phyloP scores from a whole-genome alignment of 306 rosid species.

The Cicer bijugum region DNA sequence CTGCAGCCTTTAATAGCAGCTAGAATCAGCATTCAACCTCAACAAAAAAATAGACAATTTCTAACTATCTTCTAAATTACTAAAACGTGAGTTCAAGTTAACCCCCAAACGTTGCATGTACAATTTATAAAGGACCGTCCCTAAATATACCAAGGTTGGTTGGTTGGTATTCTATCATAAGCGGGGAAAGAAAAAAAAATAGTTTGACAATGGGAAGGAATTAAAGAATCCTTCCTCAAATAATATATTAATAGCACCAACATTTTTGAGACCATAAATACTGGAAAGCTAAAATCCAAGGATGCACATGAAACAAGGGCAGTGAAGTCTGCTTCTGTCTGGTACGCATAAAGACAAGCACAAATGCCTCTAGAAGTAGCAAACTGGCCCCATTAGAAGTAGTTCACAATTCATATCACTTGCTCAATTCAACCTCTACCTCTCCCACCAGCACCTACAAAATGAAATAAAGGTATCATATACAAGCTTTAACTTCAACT shows the following conservation, averaged over 20 bases:
- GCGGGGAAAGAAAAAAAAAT: not conserved
- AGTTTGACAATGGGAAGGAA: not conserved
- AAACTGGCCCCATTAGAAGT: constrained; percentile 35
- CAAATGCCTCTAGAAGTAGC: constrained; percentile 45
- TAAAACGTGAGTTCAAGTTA: constrained; percentile 24
- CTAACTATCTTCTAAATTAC: not conserved
- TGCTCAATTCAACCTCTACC: constrained; percentile 62
- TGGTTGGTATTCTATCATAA: too few species aligned
- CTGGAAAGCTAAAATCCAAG: constrained; percentile 33
- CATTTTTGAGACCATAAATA: constrained; percentile 25
- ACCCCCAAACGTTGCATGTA: constrained; percentile 26
- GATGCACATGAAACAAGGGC: constrained; percentile 39
- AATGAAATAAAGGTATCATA: constrained; percentile 18
- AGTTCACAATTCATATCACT: constrained; percentile 24
- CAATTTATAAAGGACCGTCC: constrained; percentile 17
- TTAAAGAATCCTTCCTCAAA: constrained; percentile 20
- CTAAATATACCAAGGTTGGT: constrained; percentile 13
- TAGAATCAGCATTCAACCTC: constrained; percentile 1
- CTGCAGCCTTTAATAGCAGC: not conserved
- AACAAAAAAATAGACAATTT: not conserved
- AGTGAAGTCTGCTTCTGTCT: constrained; percentile 25
- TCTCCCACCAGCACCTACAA: constrained; percentile 69
- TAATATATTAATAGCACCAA: constrained; percentile 28
- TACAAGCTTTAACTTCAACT: constrained; percentile 4
- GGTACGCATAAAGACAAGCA: constrained; percentile 25